Percentiles rank a stretch among this genome's conserved stretches.
These are phyloP conservation scores for Stagonosporopsis cucurbitacearum DNA, from an alignment of 2,329 filamentous ascomycete species.

Conservation along the genomic window DNA sequence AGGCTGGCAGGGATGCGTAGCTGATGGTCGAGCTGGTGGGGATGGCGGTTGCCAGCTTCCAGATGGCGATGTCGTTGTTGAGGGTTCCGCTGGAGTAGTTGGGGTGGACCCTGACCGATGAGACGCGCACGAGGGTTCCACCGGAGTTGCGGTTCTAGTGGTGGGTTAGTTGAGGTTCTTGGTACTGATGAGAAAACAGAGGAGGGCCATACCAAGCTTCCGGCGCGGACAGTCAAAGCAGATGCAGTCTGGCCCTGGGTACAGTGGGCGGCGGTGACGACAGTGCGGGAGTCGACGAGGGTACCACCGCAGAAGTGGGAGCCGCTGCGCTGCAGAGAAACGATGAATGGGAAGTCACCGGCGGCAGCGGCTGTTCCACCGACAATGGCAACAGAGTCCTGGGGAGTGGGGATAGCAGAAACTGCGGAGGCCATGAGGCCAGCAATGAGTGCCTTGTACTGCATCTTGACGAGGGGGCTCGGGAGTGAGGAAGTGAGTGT, in stretches of 20 bases:
- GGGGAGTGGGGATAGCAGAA: constrained; percentile 32
- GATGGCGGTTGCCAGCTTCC: constrained; percentile 34
- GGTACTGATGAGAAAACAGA: too few species aligned
- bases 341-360: constrained; percentile 40
- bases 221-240: constrained; percentile 28
- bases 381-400: constrained; percentile 36
- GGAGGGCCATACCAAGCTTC: constrained; percentile 26
- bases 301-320: constrained; percentile 38
- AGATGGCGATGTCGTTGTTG: constrained; percentile 36
- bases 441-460: constrained; percentile 30
- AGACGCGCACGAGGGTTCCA: constrained; percentile 28
- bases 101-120: constrained; percentile 29
- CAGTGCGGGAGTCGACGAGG: constrained; percentile 35
- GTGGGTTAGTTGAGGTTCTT: neutral
- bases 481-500: constrained; percentile 17
- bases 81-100: constrained; percentile 23
- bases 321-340: constrained; percentile 28
- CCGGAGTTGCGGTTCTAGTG: constrained; percentile 28
- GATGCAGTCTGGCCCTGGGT: constrained; percentile 25
- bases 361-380: constrained; percentile 31
- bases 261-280: constrained; percentile 41
- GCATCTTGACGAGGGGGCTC: constrained; percentile 26
- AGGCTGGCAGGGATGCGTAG: constrained; percentile 31
- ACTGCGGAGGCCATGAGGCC: constrained; percentile 33
- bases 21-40: constrained; percentile 32